Percentiles rank a stretch among this genome's conserved stretches.
Conservation (phyloP, 2,329 filamentous ascomycete species). For the Colletotrichum tabaci region DNA sequence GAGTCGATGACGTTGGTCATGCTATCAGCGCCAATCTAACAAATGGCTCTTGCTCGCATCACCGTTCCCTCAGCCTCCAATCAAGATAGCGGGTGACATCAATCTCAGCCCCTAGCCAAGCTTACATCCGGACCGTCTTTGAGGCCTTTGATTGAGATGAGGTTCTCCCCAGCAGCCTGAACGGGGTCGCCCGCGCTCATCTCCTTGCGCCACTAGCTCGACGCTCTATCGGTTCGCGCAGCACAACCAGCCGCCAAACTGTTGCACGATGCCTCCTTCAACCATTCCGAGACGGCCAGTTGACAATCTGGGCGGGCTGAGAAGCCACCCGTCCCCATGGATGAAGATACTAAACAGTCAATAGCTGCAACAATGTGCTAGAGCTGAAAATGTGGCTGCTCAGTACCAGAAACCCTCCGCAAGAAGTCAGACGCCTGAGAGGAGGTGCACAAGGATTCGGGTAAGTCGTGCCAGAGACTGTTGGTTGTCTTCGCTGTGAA, state of each 20-base stretch:
- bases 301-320: conserved; percentile 23
- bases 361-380: conserved; percentile 18
- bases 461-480: neutral
- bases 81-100: neutral
- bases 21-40: neutral
- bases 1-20: neutral
- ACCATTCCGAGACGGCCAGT: conserved; percentile 12
- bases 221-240: conserved; percentile 10
- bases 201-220: conserved; percentile 25
- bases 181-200: conserved; percentile 2
- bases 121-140: neutral
- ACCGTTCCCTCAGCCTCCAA: neutral
- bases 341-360: conserved; percentile 3
- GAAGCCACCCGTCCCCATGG: conserved; percentile 14
- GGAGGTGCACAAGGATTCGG: neutral
- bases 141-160: conserved; percentile 13
- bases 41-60: neutral
- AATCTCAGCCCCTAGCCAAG: neutral
- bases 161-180: neutral
- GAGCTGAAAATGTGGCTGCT: conserved; percentile 3
- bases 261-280: conserved; percentile 29
- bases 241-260: conserved; percentile 2
- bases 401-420: neutral
- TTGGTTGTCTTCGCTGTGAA: neutral
- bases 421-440: conserved; percentile 1